phyloP scores from a whole-genome alignment of 139 green algal species.

The Desmodesmus armatus region DNA sequence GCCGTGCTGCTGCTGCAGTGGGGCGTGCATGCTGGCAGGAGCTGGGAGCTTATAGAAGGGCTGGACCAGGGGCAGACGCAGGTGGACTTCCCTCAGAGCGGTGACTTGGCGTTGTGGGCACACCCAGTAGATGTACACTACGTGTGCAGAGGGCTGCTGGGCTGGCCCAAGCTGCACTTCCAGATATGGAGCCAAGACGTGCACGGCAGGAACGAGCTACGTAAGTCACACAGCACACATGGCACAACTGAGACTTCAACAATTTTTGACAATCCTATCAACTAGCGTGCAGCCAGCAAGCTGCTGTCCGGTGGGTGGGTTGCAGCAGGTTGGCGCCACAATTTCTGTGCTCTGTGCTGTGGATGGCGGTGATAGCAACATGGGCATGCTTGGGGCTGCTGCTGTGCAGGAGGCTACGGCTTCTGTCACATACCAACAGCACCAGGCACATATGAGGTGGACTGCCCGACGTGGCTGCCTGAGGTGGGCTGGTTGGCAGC shows the following conservation, averaged over 20 bases:
- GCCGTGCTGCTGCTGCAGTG: conserved; percentile 59
- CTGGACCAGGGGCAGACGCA: conserved; percentile 77
- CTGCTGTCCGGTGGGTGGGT: no score
- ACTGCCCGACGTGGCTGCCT: conserved; percentile 79
- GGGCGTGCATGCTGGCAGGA: conserved; percentile 64
- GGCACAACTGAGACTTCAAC: not conserved
- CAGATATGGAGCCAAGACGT: conserved; percentile 83
- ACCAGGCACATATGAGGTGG: conserved; percentile 73
- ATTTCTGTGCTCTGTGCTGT: not conserved
- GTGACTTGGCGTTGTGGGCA: conserved; percentile 74
- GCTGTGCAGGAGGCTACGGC: conserved; percentile 76
- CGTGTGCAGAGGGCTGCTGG: conserved; percentile 66
- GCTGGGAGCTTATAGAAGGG: conserved; percentile 83
- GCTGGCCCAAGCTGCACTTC: conserved; percentile 87
- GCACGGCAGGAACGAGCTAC: conserved; percentile 77
- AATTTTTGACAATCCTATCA: not conserved
- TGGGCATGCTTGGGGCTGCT: not conserved
- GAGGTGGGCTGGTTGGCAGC: conserved; percentile 59
- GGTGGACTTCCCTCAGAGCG: conserved; percentile 62
- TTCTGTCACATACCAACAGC: conserved; percentile 83
- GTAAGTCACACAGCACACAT: conserved; percentile 53
- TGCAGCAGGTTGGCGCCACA: not conserved
- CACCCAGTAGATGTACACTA: conserved; percentile 87
- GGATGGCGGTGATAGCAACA: not conserved
- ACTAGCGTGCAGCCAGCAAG: not conserved